Percentiles rank a stretch among this genome's conserved stretches.
Conservation (phyloP, 306 rosid genomes). For the Medicago lupulina region DNA sequence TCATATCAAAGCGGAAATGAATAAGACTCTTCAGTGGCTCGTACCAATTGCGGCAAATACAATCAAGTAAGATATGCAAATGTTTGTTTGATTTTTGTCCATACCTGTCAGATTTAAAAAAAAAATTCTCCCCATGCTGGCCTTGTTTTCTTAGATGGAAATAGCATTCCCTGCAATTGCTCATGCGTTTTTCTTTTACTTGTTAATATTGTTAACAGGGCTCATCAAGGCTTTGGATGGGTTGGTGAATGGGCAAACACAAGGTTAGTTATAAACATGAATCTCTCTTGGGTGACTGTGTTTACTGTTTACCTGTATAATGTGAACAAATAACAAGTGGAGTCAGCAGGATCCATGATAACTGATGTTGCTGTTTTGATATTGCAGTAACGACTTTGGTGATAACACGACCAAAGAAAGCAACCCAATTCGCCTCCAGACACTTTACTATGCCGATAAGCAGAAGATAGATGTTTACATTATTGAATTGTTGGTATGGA, state of each 20-base stretch:
- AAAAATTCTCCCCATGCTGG: not conserved
- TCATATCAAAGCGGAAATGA: conserved; percentile 74
- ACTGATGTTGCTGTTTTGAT: conserved; percentile 30
- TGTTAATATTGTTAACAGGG: conserved; percentile 61
- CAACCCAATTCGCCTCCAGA: conserved; percentile 71
- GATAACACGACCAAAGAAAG: conserved; percentile 49
- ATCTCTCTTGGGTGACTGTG: conserved; percentile 17
- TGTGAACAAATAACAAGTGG: conserved; percentile 12
- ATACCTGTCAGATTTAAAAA: not conserved
- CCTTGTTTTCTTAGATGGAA: conserved; percentile 17
- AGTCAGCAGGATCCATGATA: conserved; percentile 15
- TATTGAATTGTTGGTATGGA: conserved; percentile 73
- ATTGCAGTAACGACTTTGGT: conserved; percentile 68
- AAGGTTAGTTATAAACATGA: conserved; percentile 57
- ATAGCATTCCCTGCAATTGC: conserved; percentile 3
- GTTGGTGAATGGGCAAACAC: conserved; percentile 96
- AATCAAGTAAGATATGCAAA: conserved; percentile 62
- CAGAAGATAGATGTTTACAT: conserved; percentile 70
- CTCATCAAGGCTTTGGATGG: conserved; percentile 96
- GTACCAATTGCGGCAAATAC: conserved; percentile 84
- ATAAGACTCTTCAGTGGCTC: conserved; percentile 81
- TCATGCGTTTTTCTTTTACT: conserved; percentile 21
- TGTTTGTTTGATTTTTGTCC: conserved; percentile 16
- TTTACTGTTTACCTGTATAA: not conserved
- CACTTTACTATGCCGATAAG: conserved; percentile 83